Base-by-base conservation (phyloP, 352 stramenopile species). In the Phytophthora hibernalis region DNA sequence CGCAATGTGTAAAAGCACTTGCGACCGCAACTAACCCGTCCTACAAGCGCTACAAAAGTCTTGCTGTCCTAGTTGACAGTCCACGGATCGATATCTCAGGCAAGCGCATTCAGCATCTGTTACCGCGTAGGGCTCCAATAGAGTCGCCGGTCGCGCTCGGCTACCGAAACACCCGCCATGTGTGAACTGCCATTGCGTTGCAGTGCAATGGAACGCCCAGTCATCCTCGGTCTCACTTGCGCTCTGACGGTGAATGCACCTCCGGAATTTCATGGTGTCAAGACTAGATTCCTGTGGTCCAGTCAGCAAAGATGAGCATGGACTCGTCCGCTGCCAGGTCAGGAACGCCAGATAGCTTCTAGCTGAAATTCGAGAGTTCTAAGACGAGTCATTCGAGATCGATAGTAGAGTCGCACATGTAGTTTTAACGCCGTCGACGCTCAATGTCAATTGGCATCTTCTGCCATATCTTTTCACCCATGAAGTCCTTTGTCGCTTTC, bases 251-350 rank as follows among this genome's bases (percentile, higher is more conserved):
- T 26, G 45, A 12, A 50, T 13, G 44, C 44, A 51, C 44, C 44
- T 26, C 12, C 44, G 31, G 22, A 33, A 33, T 33, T n/a, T n/a
- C n/a, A n/a, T n/a, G n/a, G 30, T 33, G 30, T 33, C 30, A 9
- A 10, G 30, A n/a, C n/a, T 33, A 9, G 30, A 33, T 33, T 9
- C 30, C 30, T 33, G 30, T 33, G 30, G 30, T 33, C 5, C 30
- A 33, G 30, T 33, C 30, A 33, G 30, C 30, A 33, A 33, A 33
- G 30, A 33, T 33, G 12, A n/a, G n/a, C n/a, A n/a, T n/a, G n/a
- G 73, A 81, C 61, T 69, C 67, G 51, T 76, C 70, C 57, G 77
- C 68, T 54, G 73, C 65, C 43, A 79, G 75, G 72, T 60, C 56
- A 12, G 70, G 47, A 24, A 68, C 55, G 2, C 58, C 76, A 13